A percentile compares a stretch with the other conserved stretches of the same genome.
Conservation (phyloP, 768 basidiomycete species). For the Naganishia kalamii region DNA sequence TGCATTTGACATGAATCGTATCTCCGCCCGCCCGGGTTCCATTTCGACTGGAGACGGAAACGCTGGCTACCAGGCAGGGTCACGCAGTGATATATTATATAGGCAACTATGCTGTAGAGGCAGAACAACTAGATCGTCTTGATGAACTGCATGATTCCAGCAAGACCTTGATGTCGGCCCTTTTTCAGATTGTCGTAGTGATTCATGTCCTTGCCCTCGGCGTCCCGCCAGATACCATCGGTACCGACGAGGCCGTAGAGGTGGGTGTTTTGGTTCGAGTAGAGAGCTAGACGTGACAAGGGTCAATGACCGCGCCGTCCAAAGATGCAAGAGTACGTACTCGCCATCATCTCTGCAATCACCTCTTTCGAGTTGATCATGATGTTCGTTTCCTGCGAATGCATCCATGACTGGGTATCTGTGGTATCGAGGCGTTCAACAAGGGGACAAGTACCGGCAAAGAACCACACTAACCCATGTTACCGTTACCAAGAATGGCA, state of each 20-base stretch:
- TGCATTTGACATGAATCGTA: too few relatives aligned
- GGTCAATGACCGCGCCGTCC: neutral
- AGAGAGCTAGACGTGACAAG: constrained; percentile 23
- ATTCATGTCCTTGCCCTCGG: constrained; percentile 49
- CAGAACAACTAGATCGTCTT: constrained; percentile 28
- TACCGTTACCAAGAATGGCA: constrained; percentile 64
- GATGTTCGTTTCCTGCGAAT: constrained; percentile 64
- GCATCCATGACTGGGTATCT: constrained; percentile 67
- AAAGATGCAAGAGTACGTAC: constrained; percentile 18
- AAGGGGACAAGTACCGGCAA: neutral
- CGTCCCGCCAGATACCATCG: constrained; percentile 59
- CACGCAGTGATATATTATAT: too few relatives aligned
- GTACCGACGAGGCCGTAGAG: constrained; percentile 52
- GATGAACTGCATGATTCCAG: constrained; percentile 35
- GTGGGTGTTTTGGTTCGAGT: constrained; percentile 52
- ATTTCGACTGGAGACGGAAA: too few relatives aligned
- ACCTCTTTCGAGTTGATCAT: constrained; percentile 57
- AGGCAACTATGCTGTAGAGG: too few relatives aligned
- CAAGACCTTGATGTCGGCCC: constrained; percentile 39
- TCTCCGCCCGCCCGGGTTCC: too few relatives aligned
- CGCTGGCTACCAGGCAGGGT: too few relatives aligned
- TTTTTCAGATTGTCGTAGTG: constrained; percentile 38
- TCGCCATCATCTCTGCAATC: constrained; percentile 56
- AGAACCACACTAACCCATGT: constrained; percentile 48
- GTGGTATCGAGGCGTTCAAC: neutral